Conservation (phyloP, 805 yeast species). For the Wickerhamiella spandovensis region DNA sequence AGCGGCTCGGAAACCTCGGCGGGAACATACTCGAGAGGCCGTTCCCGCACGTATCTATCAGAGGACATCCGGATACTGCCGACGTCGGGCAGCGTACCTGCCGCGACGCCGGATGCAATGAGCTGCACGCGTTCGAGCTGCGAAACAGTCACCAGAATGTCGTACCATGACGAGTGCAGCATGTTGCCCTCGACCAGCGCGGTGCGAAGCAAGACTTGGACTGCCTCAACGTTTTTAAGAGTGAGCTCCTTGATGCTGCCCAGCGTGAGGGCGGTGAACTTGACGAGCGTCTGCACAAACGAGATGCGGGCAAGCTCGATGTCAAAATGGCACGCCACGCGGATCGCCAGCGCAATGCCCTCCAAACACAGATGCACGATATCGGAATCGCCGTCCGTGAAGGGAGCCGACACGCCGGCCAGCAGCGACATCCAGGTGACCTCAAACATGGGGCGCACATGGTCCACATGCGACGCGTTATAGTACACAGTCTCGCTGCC, state of each 20-base stretch:
- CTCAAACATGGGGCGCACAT: slow-evolving; percentile 86
- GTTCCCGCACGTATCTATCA: background rate
- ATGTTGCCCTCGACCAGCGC: slow-evolving; percentile 71
- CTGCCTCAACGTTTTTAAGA: slow-evolving; percentile 69
- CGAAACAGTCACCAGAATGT: slow-evolving; percentile 65
- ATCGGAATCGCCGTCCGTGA: slow-evolving; percentile 63
- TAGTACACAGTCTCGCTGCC: slow-evolving; percentile 44
- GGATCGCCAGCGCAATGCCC: slow-evolving; percentile 72
- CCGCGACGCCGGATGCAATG: slow-evolving; percentile 75
- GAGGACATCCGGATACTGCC: slow-evolving; percentile 16
- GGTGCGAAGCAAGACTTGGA: slow-evolving; percentile 56
- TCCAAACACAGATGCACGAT: slow-evolving; percentile 51
- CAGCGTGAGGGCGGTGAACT: slow-evolving; percentile 67
- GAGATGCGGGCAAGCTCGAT: slow-evolving; percentile 77
- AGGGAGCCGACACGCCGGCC: slow-evolving; percentile 89
- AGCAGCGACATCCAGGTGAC: slow-evolving; percentile 93
- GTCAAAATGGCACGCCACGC: slow-evolving; percentile 73
- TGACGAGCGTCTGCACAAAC: slow-evolving; percentile 79
- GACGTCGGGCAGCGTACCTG: slow-evolving; percentile 70
- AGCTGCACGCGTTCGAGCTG: slow-evolving; percentile 85
- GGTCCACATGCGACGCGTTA: slow-evolving; percentile 76
- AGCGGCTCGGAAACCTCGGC: slow-evolving; percentile 24
- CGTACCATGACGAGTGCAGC: slow-evolving; percentile 70
- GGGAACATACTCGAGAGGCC: slow-evolving; percentile 1
- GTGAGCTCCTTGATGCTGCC: slow-evolving; percentile 68